These are phyloP conservation scores for Decorospora gaudefroyi DNA, from an alignment of 2,329 filamentous ascomycete genomes.

Conservation along the genomic window DNA sequence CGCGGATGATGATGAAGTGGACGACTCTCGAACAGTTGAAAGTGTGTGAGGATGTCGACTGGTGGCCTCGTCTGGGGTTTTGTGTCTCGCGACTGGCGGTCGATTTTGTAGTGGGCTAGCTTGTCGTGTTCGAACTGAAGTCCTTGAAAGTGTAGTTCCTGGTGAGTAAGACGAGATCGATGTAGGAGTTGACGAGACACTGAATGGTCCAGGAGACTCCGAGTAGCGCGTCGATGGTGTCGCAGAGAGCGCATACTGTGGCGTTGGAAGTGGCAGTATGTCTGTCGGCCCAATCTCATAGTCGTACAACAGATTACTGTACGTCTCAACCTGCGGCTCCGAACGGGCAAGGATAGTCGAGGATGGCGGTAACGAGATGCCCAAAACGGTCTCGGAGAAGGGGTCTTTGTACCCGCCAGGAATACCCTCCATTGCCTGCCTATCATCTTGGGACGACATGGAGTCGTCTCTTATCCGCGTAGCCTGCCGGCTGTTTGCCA, in stretches of 20 bases:
- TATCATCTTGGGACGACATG: conserved; percentile 44
- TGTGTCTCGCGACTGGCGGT: conserved; percentile 64
- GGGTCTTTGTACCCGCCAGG: conserved; percentile 46
- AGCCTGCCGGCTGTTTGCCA: conserved; percentile 35
- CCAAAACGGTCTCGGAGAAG: conserved; percentile 51
- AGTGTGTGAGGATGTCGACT: conserved; percentile 61
- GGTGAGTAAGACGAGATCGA: conserved; percentile 78
- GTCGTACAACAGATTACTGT: conserved; percentile 32
- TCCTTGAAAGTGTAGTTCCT: conserved; percentile 56
- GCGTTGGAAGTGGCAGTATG: conserved; percentile 68
- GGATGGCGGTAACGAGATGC: conserved; percentile 49
- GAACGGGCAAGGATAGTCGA: conserved; percentile 37
- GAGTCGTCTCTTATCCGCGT: conserved; percentile 39
- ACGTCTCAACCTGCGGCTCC: conserved; percentile 33
- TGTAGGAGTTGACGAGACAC: conserved; percentile 76
- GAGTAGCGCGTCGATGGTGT: conserved; percentile 78
- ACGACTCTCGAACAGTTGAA: conserved; percentile 68
- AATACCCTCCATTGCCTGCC: conserved; percentile 30
- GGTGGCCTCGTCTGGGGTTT: conserved; percentile 57
- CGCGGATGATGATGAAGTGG: conserved; percentile 72
- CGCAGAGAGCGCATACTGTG: conserved; percentile 67
- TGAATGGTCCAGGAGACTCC: conserved; percentile 73
- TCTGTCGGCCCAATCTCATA: conserved; percentile 63
- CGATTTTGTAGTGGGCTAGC: conserved; percentile 61
- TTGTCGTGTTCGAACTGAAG: conserved; percentile 57